Conservation (phyloP, 2,329 filamentous ascomycete genomes). For the Camptophora hylomeconis region DNA sequence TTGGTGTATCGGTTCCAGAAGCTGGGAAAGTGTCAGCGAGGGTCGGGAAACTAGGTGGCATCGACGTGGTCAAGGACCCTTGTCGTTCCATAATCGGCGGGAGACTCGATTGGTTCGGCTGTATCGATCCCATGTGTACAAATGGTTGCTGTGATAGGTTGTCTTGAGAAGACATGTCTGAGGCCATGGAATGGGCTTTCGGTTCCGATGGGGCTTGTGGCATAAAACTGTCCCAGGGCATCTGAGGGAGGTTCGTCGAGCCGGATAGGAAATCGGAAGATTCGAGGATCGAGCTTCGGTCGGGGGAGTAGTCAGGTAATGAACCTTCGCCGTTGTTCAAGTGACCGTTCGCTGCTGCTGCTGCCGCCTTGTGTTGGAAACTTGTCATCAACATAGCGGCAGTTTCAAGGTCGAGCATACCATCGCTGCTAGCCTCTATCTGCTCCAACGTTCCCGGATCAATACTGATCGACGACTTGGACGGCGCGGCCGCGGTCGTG, state of each 20-base stretch:
- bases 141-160: conserved; percentile 48
- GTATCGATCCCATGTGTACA: conserved; percentile 43
- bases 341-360: conserved; percentile 43
- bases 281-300: conserved; percentile 60
- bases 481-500: conserved; percentile 29
- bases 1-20: conserved; percentile 56
- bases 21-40: conserved; percentile 60
- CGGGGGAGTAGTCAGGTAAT: conserved; percentile 58
- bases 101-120: conserved; percentile 49
- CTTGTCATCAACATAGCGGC: conserved; percentile 98
- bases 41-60: conserved; percentile 55
- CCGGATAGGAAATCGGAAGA: conserved; percentile 63
- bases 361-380: conserved; percentile 90
- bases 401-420: conserved; percentile 89
- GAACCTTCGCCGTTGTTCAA: conserved; percentile 32
- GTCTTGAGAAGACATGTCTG: conserved; percentile 55
- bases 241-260: conserved; percentile 69
- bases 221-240: conserved; percentile 86
- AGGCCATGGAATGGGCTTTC: conserved; percentile 62
- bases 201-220: conserved; percentile 55
- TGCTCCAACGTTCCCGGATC: conserved; percentile 82
- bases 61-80: conserved; percentile 43
- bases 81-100: conserved; percentile 56
- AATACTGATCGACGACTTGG: conserved; percentile 67
- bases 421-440: conserved; percentile 80